phyloP scores from a whole-genome alignment of 768 basidiomycete species.

The Trametes sanguinea region DNA sequence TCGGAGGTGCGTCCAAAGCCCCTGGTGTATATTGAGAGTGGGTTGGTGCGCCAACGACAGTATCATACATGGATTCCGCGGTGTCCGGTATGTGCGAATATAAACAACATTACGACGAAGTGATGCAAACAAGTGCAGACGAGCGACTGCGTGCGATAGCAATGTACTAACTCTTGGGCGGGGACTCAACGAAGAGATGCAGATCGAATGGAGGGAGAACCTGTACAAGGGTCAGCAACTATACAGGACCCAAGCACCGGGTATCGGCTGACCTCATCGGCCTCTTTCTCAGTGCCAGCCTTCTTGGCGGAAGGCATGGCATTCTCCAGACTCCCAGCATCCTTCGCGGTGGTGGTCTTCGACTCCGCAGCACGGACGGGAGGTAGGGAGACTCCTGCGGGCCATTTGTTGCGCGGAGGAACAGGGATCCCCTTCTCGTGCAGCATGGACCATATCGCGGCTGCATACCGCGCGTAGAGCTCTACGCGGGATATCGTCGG shows the following conservation, averaged over 20 bases:
- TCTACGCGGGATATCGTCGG: constrained; percentile 64
- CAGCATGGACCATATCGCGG: constrained; percentile 59
- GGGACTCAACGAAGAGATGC: constrained; percentile 19
- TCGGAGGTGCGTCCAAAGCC: background rate
- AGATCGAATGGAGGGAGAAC: constrained; percentile 57
- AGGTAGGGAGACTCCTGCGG: constrained; percentile 50
- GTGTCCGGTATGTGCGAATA: background rate
- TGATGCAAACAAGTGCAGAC: background rate
- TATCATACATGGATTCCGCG: constrained; percentile 7
- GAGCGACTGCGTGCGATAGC: background rate
- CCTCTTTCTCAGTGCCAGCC: constrained; percentile 37
- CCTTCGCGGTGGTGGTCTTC: constrained; percentile 4
- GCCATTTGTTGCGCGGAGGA: constrained; percentile 39
- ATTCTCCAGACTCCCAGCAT: constrained; percentile 5
- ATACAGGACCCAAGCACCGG: background rate
- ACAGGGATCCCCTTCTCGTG: constrained; percentile 51
- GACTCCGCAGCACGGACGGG: constrained; percentile 20
- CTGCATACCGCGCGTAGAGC: constrained; percentile 63
- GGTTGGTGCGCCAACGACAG: background rate
- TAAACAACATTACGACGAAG: constrained; percentile 4
- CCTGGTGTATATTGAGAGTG: background rate
- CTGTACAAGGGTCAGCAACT: constrained; percentile 25
- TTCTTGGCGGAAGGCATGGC: constrained; percentile 27
- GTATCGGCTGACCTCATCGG: constrained; percentile 38
- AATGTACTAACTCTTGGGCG: background rate